These are phyloP conservation scores for Hymenoscyphus repandus DNA, from an alignment of 2,329 filamentous ascomycete species.

Conservation along the genomic window DNA sequence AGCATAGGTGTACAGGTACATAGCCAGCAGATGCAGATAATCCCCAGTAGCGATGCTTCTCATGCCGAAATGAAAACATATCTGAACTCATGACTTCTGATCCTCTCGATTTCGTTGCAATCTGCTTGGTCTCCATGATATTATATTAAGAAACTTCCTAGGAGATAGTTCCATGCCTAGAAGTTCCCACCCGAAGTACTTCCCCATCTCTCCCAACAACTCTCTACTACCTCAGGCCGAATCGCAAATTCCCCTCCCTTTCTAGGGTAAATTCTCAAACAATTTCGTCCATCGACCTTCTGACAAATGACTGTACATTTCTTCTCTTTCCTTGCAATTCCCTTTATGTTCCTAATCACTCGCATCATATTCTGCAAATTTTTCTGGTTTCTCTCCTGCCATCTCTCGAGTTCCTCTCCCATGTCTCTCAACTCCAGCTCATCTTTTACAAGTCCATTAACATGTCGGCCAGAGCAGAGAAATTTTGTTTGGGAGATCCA, in stretches of 20 bases:
- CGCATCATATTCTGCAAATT: conserved; percentile 10
- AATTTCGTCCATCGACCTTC: conserved; percentile 13
- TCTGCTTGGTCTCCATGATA: no score
- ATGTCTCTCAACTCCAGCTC: conserved; percentile 5
- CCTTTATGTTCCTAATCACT: conserved; percentile 15
- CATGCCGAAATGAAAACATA: no score
- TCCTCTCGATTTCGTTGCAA: no score
- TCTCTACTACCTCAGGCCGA: conserved; percentile 2
- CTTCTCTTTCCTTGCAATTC: conserved; percentile 4
- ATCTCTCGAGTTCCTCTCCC: conserved; percentile 7
- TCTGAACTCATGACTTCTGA: no score
- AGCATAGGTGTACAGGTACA: no score
- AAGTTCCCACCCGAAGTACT: not conserved
- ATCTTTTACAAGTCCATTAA: conserved; percentile 13
- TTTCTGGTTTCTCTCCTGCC: conserved; percentile 10
- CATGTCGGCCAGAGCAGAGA: conserved; percentile 18
- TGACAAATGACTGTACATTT: conserved; percentile 1
- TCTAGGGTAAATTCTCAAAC: conserved; percentile 9
- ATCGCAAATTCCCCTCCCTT: conserved; percentile 3
- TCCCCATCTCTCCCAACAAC: conserved; percentile 4
- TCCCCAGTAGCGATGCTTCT: no score
- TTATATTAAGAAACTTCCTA: no score
- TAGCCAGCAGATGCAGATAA: no score
- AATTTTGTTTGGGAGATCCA: conserved; percentile 24
- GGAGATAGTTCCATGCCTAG: no score